These are phyloP conservation scores for Xylaria sp. DNA, from an alignment of 2,329 filamentous ascomycete species.

Conservation along the genomic window DNA sequence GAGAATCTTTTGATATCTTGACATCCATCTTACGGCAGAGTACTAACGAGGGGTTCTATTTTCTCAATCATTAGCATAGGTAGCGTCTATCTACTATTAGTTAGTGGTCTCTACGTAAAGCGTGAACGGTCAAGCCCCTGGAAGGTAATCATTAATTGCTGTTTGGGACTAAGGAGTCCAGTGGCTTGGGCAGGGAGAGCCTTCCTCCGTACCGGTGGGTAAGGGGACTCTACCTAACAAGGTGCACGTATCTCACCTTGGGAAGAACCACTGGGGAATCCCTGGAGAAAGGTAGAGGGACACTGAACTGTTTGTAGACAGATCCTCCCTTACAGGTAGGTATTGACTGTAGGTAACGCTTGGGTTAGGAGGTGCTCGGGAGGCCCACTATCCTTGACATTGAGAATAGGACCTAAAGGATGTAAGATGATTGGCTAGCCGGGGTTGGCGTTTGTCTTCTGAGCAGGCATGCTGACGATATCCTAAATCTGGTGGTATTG, in stretches of 20 bases:
- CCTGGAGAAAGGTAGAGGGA: no score
- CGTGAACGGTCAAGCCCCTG: not conserved
- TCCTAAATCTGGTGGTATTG: not conserved
- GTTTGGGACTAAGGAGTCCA: not conserved
- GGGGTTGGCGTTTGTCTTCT: conserved; percentile 1
- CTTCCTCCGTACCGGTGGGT: not conserved
- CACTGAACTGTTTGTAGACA: no score
- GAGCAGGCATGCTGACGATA: conserved; percentile 1
- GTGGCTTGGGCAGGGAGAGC: not conserved
- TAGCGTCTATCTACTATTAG: not conserved
- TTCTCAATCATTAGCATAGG: not conserved
- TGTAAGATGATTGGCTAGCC: conserved; percentile 47
- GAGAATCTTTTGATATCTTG: not conserved
- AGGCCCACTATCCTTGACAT: not conserved
- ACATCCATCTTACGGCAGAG: not conserved
- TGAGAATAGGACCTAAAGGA: conserved; percentile 16
- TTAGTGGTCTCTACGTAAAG: not conserved
- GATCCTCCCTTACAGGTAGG: not conserved
- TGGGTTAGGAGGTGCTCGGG: no score
- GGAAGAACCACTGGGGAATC: no score
- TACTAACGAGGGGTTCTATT: no score
- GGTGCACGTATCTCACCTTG: not conserved
- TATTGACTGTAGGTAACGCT: not conserved
- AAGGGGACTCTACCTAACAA: not conserved
- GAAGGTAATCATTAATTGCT: not conserved